Conservation (phyloP, 306 rosid genomes). For the Acacia crassicarpa region DNA sequence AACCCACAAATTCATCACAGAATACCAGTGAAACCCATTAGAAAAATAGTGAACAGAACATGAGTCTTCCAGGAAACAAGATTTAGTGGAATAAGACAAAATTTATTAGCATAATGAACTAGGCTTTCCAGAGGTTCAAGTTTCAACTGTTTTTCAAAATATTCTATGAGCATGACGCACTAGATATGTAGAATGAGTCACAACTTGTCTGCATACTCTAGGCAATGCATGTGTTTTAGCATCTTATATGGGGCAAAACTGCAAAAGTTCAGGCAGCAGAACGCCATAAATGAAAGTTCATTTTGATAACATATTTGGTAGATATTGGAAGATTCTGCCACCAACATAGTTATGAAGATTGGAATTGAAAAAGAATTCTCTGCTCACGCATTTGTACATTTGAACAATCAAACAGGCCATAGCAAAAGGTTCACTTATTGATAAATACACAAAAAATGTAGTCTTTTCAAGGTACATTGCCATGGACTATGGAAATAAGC, state of each 20-base stretch:
- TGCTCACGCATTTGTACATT: not conserved
- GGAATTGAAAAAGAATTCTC: not conserved
- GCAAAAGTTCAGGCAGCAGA: not conserved
- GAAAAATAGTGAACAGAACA: not conserved
- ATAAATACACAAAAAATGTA: not conserved
- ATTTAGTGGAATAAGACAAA: not conserved
- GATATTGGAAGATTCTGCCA: not conserved
- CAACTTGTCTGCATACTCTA: not conserved
- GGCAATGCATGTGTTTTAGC: not conserved
- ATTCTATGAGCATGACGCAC: not conserved
- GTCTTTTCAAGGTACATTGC: not conserved
- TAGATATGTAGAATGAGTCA: not conserved
- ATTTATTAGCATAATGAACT: not conserved
- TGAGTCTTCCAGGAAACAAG: conserved; percentile 17
- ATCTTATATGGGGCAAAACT: not conserved
- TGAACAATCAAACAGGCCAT: not conserved
- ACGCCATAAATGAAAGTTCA: not conserved
- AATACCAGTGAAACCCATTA: not conserved
- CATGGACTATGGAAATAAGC: not conserved
- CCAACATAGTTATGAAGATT: not conserved
- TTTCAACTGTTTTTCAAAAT: not conserved
- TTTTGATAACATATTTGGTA: conserved; percentile 3
- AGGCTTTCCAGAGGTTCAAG: not conserved
- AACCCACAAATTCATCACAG: not conserved
- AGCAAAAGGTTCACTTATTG: not conserved